phyloP scores from a whole-genome alignment of 2,329 filamentous ascomycete species.

The Macrophomina pseudophaseolina region DNA sequence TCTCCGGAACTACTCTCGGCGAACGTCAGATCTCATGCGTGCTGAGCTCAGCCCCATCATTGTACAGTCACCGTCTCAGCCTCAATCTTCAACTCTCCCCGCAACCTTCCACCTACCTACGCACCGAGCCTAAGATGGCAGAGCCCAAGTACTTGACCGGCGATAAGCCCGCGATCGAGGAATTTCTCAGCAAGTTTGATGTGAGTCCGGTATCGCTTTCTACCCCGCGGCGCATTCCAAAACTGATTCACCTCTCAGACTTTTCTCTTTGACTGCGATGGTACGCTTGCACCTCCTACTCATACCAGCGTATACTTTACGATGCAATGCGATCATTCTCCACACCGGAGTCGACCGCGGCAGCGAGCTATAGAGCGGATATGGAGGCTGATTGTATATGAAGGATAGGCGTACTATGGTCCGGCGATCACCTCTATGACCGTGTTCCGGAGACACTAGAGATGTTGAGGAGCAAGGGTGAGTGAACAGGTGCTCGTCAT shows the following conservation, averaged over 20 bases:
- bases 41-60: constrained; percentile 14
- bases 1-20: constrained; percentile 13
- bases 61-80: constrained; percentile 7
- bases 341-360: background rate
- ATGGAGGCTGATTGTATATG: constrained; percentile 45
- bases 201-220: constrained; percentile 60
- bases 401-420: constrained; percentile 88
- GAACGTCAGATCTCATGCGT: constrained; percentile 16
- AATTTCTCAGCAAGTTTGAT: constrained; percentile 90
- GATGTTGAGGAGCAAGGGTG: constrained; percentile 80
- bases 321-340: background rate
- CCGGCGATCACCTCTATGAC: constrained; percentile 86
- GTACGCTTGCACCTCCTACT: constrained; percentile 55
- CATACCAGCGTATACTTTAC: background rate
- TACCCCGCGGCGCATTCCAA: constrained; percentile 29
- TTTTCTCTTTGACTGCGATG: constrained; percentile 97
- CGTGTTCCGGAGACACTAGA: constrained; percentile 84
- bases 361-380: background rate
- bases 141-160: constrained; percentile 72
- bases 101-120: background rate
- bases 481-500: constrained; percentile 28
- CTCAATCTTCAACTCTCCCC: constrained; percentile 9
- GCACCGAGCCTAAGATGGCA: constrained; percentile 33
- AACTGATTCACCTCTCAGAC: constrained; percentile 58
- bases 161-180: constrained; percentile 74